These are phyloP conservation scores for Catunica adiposa DNA, from an alignment of 2,329 filamentous ascomycete genomes.

Conservation along the genomic window DNA sequence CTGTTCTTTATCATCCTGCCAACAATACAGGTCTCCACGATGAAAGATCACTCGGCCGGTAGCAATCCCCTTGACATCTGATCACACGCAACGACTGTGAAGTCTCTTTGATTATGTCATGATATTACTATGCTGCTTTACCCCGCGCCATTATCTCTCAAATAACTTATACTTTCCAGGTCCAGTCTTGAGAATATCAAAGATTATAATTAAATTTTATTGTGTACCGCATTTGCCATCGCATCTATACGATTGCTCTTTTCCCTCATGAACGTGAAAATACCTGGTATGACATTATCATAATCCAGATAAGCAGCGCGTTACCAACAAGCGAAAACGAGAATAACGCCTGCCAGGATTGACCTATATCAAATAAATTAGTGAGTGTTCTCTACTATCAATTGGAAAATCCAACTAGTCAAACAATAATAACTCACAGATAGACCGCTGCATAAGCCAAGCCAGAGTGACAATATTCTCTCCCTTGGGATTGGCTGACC, in stretches of 20 bases:
- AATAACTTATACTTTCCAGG: no score
- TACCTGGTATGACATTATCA: slow-evolving; percentile 50
- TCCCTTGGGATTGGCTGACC: slow-evolving; percentile 32
- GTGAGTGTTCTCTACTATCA: background rate
- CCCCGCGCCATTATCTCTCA: no score
- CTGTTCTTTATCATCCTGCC: no score
- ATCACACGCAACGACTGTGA: no score
- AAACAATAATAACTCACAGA: slow-evolving; percentile 43
- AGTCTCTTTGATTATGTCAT: no score
- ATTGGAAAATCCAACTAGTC: no score
- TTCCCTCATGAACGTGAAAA: slow-evolving; percentile 30
- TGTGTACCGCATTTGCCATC: background rate
- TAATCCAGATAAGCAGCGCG: slow-evolving; percentile 50
- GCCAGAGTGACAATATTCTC: slow-evolving; percentile 39
- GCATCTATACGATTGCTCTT: background rate
- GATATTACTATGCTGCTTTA: no score
- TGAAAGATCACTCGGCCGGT: no score
- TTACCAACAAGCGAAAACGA: slow-evolving; percentile 43
- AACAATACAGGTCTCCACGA: no score
- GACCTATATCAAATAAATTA: slow-evolving; percentile 24
- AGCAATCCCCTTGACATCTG: no score
- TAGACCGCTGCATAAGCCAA: slow-evolving; percentile 46
- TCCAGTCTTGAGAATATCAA: no score
- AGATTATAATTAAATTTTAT: background rate
- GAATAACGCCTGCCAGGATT: slow-evolving; percentile 49